Conservation (phyloP, 164 flowering plant species). For the Magnolia sinica region DNA sequence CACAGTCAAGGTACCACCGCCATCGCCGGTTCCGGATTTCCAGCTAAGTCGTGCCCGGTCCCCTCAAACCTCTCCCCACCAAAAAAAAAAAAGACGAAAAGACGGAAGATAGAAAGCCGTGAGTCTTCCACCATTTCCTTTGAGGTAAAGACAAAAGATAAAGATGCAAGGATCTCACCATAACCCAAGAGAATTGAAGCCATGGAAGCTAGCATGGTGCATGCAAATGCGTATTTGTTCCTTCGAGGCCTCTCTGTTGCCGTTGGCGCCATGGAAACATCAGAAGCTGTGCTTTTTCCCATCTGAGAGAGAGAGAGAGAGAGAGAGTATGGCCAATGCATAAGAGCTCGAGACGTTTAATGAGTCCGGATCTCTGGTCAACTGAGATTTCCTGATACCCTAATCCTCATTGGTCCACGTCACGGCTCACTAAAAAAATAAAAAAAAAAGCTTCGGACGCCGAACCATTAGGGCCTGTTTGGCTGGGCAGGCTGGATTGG, state of each 20-base stretch:
- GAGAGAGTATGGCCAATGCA: background rate
- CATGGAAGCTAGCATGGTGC: conserved; percentile 31
- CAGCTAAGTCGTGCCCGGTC: no score
- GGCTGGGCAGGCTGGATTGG: no score
- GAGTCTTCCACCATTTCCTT: background rate
- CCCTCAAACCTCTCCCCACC: no score
- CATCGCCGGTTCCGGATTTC: no score
- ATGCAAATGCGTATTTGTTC: conserved; percentile 20
- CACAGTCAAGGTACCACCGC: no score
- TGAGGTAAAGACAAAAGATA: background rate
- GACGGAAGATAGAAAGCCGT: background rate
- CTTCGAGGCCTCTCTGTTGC: conserved; percentile 11
- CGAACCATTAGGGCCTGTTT: no score
- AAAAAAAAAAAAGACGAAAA: no score
- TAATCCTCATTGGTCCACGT: no score
- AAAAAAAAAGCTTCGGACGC: no score
- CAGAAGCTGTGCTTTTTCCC: background rate
- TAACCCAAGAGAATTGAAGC: conserved; percentile 34
- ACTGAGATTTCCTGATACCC: no score
- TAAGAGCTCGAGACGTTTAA: background rate
- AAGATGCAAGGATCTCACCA: conserved; percentile 14
- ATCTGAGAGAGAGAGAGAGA: background rate
- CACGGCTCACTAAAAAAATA: no score
- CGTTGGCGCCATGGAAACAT: background rate
- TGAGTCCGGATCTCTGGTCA: no score